A percentile compares a stretch with the other conserved stretches of the same genome.
Evolutionary conservation across 2,329 filamentous ascomycete genomes (phyloP).

Genomic region (Aspergillus eucalypticola): DNA sequence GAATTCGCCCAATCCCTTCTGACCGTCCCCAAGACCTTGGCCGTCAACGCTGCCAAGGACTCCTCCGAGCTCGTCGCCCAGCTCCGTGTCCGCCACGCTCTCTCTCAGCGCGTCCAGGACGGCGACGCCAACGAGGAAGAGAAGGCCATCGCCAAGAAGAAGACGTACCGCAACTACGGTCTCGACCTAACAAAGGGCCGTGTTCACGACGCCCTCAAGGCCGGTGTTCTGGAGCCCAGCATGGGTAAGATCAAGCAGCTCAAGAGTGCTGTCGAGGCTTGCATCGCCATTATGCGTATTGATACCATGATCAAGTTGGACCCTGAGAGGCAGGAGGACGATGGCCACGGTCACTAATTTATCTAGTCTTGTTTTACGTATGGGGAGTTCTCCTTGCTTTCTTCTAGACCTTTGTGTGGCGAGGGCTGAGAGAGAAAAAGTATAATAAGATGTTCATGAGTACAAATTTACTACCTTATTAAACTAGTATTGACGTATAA

Average conservation of each 20-base stretch:
- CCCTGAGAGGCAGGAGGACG: conserved; percentile 79
- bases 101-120: conserved; percentile 88
- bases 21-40: conserved; percentile 91
- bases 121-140: conserved; percentile 76
- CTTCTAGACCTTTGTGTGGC: conserved; percentile 6
- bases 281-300: conserved; percentile 98
- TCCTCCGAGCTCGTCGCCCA: conserved; percentile 93
- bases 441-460: conserved; percentile 22
- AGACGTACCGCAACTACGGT: conserved; percentile 98
- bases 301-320: conserved; percentile 98
- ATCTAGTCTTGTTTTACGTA: too few species aligned
- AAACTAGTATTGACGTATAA: background rate
- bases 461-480: conserved; percentile 11
- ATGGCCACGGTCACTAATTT: conserved; percentile 77
- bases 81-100: conserved; percentile 87
- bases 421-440: conserved; percentile 16
- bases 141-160: conserved; percentile 86
- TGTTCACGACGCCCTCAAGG: conserved; percentile 90
- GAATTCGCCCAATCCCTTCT: conserved; percentile 96
- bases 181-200: conserved; percentile 86
- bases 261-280: conserved; percentile 97
- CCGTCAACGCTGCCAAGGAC: conserved; percentile 96
- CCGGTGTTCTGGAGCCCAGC: conserved; percentile 91
- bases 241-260: conserved; percentile 98
- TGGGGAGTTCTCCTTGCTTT: too few species aligned